phyloP scores from a whole-genome alignment of 2,329 filamentous ascomycete genomes.

The Microascus cirrosus region DNA sequence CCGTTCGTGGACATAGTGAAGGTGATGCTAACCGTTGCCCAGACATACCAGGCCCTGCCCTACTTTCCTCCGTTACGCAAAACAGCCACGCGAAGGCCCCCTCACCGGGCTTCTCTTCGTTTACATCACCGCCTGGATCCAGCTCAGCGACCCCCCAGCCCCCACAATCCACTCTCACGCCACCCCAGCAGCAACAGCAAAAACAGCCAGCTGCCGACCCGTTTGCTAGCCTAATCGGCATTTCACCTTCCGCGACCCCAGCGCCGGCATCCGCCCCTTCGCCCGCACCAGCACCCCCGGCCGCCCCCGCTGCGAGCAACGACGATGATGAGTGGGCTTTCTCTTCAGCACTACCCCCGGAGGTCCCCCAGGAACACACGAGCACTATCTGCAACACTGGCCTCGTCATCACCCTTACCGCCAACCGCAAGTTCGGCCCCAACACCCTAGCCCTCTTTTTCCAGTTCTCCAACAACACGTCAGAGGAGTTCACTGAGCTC shows the following conservation, averaged over 20 bases:
- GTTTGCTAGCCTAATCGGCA: slow-evolving; percentile 35
- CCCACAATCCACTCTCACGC: slow-evolving; percentile 30
- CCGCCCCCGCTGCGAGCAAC: slow-evolving; percentile 20
- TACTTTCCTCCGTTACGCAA: slow-evolving; percentile 54
- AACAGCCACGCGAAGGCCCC: slow-evolving; percentile 37
- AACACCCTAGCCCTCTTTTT: slow-evolving; percentile 60
- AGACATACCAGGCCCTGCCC: slow-evolving; percentile 54
- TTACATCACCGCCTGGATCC: slow-evolving; percentile 39
- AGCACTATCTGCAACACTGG: slow-evolving; percentile 58
- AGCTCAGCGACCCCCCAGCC: slow-evolving; percentile 43
- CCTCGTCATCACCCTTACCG: slow-evolving; percentile 63
- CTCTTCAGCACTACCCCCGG: slow-evolving; percentile 67
- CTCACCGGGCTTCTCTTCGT: slow-evolving; percentile 40
- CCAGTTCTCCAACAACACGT: slow-evolving; percentile 72
- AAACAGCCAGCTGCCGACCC: slow-evolving; percentile 30
- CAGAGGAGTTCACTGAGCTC: slow-evolving; percentile 61
- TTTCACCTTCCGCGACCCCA: slow-evolving; percentile 13
- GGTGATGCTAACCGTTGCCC: background rate
- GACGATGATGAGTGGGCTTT: slow-evolving; percentile 94
- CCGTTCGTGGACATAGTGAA: background rate
- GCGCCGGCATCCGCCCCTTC: slow-evolving; percentile 13
- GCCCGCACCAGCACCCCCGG: slow-evolving; percentile 15
- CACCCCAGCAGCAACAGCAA: slow-evolving; percentile 19
- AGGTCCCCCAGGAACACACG: slow-evolving; percentile 47
- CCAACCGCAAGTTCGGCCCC: slow-evolving; percentile 43